phyloP scores from a whole-genome alignment of 768 basidiomycete species.

The Psilocybe tampanensis region DNA sequence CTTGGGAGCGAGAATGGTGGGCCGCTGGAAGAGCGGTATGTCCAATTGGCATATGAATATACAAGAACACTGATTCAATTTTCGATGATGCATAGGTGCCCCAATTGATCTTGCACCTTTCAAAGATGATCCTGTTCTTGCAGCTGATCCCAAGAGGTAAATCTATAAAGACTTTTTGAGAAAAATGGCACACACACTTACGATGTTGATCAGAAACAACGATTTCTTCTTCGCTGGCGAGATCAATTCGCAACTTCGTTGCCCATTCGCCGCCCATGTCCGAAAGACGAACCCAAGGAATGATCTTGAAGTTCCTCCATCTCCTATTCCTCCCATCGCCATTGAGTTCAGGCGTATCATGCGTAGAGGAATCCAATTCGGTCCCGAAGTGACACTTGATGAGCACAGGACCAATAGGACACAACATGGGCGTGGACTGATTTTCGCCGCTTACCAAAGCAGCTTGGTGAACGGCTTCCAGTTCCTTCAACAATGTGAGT shows the following conservation, averaged over 20 bases:
- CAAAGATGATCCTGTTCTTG: conserved; percentile 41
- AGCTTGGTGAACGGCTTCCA: conserved; percentile 42
- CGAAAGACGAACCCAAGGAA: conserved; percentile 50
- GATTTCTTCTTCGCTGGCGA: conserved; percentile 43
- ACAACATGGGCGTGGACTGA: conserved; percentile 46
- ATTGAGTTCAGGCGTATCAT: conserved; percentile 40
- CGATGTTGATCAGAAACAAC: conserved; percentile 34
- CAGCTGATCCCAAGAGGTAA: conserved; percentile 36
- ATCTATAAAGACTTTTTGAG: background rate
- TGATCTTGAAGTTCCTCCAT: conserved; percentile 34
- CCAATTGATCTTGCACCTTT: conserved; percentile 48
- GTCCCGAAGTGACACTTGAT: conserved; percentile 46
- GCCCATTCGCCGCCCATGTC: conserved; percentile 52
- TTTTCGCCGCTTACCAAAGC: conserved; percentile 46
- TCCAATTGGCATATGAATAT: background rate
- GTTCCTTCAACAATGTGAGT: conserved; percentile 43
- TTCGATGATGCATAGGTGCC: conserved; percentile 31
- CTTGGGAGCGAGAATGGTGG: conserved; percentile 54
- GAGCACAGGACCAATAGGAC: conserved; percentile 42
- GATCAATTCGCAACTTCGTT: conserved; percentile 35
- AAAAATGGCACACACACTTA: background rate
- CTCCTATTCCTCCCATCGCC: conserved; percentile 14
- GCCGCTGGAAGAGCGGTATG: conserved; percentile 58
- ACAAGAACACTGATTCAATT: background rate
- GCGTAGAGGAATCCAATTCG: conserved; percentile 53